Evolutionary conservation across 2,329 filamentous ascomycete species (phyloP), one percentile per base, ranked within the genome.

Genomic region (Penicillium sp.): DNA sequence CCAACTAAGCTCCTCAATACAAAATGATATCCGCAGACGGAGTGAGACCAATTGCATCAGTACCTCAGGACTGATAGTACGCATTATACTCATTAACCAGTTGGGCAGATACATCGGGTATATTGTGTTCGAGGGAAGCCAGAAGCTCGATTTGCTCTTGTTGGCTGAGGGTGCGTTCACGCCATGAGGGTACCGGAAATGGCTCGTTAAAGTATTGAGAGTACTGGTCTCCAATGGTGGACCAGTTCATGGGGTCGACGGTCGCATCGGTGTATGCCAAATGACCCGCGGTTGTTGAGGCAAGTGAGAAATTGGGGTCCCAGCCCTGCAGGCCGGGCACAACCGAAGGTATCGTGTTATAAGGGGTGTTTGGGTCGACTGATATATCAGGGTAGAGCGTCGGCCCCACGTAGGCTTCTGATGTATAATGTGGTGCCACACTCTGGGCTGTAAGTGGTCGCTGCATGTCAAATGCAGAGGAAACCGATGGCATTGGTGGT

Each of bases 91-190:
- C 73, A 50, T 70, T 70, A 26, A 72, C 67, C 43, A 76, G 63
- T 43, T 73, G 70, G 2, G 69, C 66, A 31, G 76, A 77, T 9
- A 78, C 72, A 59, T 78, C 76, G 4, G 77, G 77, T 46, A 78
- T 63, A 79, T 89, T 71, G 9, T 75, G 67, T 72, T 94, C 89
- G 34, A 96, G 81, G 47, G 86, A 86, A 53, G 87, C 85, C 88
- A 95, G 91, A 37, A 96, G 78, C 76, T 96, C 89, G 60, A 87
- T 76, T 73, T 94, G 90, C 73, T 95, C 90, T 67, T 90, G 84
- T 61, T 92, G 88, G 57, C 86, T 92, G 32, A 95, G 78, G 57
- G 80, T 80, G 82, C 90, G 66, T 85, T 85, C 57, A 81, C 82
- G 69, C 83, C 82, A 71, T 60, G 76, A 66, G 67, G 79, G 72